Percentiles rank a stretch among this genome's conserved stretches.
phyloP scores from a whole-genome alignment of 2,329 filamentous ascomycete genomes.

The Thielaviopsis musarum region DNA sequence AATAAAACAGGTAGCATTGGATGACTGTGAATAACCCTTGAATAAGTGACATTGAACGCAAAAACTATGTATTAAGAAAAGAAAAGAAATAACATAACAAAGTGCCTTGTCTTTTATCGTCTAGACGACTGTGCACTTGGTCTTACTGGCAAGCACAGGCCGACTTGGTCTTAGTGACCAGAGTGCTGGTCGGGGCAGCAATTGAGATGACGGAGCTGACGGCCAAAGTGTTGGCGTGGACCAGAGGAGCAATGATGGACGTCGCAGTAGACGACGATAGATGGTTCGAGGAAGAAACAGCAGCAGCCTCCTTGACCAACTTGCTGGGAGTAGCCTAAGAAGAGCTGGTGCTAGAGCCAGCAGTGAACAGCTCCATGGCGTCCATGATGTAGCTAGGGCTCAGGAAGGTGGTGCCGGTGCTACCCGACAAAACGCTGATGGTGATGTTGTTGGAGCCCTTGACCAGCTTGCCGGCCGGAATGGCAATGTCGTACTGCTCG shows the following conservation, averaged over 20 bases:
- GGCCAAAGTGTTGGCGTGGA: background rate
- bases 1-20: background rate
- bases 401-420: slow-evolving; percentile 35
- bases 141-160: background rate
- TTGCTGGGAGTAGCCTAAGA: background rate
- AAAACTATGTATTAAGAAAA: background rate
- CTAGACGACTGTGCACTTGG: background rate
- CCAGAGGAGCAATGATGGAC: background rate
- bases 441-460: slow-evolving; percentile 47
- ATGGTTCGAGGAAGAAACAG: background rate
- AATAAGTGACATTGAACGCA: background rate
- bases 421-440: slow-evolving; percentile 42
- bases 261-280: background rate
- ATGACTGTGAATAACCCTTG: background rate
- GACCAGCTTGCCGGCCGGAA: slow-evolving; percentile 41
- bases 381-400: slow-evolving; percentile 32
- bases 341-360: background rate
- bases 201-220: background rate
- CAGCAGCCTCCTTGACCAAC: background rate
- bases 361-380: slow-evolving; percentile 12
- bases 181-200: background rate
- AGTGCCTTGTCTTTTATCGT: background rate
- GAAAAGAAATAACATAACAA: background rate
- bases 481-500: slow-evolving; percentile 45
- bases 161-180: slow-evolving; percentile 2